Evolutionary conservation across 805 yeast genomes (phyloP).

Genomic region (Kluyveromyces wickerhamii): DNA sequence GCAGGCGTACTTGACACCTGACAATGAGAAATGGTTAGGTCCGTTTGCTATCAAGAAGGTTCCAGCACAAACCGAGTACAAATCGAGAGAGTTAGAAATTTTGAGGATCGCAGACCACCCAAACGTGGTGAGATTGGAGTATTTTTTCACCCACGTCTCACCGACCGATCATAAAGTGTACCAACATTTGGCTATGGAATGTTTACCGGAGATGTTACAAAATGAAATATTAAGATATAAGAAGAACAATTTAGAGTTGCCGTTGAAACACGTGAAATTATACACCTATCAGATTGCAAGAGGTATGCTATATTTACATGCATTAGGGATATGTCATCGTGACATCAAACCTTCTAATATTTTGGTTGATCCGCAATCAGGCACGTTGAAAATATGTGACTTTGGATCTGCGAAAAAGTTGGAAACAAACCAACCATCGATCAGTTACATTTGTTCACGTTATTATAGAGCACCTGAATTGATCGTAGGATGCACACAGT

Average conservation of each 20-base stretch:
- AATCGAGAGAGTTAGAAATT: slow-evolving; percentile 72
- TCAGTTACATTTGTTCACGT: slow-evolving; percentile 91
- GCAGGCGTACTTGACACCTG: slow-evolving; percentile 50
- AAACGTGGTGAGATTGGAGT: slow-evolving; percentile 61
- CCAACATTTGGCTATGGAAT: slow-evolving; percentile 82
- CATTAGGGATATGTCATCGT: slow-evolving; percentile 73
- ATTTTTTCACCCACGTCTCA: slow-evolving; percentile 61
- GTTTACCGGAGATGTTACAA: slow-evolving; percentile 74
- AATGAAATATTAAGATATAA: slow-evolving; percentile 65
- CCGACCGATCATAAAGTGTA: slow-evolving; percentile 57
- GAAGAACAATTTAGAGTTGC: slow-evolving; percentile 51
- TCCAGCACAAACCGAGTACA: slow-evolving; percentile 82
- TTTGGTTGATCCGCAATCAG: slow-evolving; percentile 61
- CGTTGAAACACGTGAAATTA: slow-evolving; percentile 65
- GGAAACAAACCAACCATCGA: slow-evolving; percentile 77
- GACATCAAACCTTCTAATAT: slow-evolving; percentile 82
- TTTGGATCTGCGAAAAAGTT: slow-evolving; percentile 79
- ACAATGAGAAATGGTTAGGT: slow-evolving; percentile 51
- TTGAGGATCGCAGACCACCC: slow-evolving; percentile 73
- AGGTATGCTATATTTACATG: slow-evolving; percentile 76
- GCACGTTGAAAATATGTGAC: slow-evolving; percentile 69
- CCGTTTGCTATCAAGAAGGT: slow-evolving; percentile 81
- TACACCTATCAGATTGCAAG: slow-evolving; percentile 75
- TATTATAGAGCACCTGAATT: slow-evolving; percentile 88
- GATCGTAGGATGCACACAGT: slow-evolving; percentile 81